Percentiles rank a stretch among this genome's conserved stretches.
phyloP scores from a whole-genome alignment of 1,284 basidiomycete genomes.

The Ganoderma lucidum region DNA sequence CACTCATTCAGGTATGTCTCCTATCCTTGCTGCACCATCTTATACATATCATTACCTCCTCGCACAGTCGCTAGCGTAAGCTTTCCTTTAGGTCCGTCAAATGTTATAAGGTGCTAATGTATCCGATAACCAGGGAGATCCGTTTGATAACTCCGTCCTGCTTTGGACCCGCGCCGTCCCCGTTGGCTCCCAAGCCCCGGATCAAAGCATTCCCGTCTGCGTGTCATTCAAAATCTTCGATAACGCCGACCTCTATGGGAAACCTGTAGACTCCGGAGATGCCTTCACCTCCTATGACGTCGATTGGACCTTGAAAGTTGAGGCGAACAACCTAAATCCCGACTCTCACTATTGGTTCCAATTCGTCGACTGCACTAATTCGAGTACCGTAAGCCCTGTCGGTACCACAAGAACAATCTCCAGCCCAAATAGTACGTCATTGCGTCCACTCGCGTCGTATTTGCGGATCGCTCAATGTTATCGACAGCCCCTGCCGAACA shows the following conservation, averaged over 20 bases:
- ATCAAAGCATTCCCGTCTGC: slow-evolving; percentile 66
- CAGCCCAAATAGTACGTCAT: slow-evolving; percentile 51
- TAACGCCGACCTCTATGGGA: slow-evolving; percentile 47
- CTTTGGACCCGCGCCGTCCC: slow-evolving; percentile 70
- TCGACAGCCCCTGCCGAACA: slow-evolving; percentile 52
- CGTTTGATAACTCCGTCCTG: slow-evolving; percentile 64
- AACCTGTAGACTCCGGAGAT: slow-evolving; percentile 53
- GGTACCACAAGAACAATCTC: slow-evolving; percentile 61
- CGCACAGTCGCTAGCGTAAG: slow-evolving; percentile 47
- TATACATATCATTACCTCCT: background rate
- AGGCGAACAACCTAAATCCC: slow-evolving; percentile 58
- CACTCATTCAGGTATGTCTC: slow-evolving; percentile 56
- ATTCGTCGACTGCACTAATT: slow-evolving; percentile 65
- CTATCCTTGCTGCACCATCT: background rate
- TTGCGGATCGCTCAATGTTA: background rate
- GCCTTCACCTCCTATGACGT: slow-evolving; percentile 71
- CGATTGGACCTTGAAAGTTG: slow-evolving; percentile 72
- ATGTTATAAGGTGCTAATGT: background rate
- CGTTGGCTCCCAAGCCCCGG: slow-evolving; percentile 46
- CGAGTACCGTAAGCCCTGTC: slow-evolving; percentile 53
- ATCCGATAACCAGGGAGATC: slow-evolving; percentile 56
- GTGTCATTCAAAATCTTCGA: slow-evolving; percentile 59
- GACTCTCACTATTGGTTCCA: slow-evolving; percentile 69
- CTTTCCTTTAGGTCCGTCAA: slow-evolving; percentile 3
- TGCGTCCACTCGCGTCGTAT: background rate